Conservation (phyloP, 257 asterid genomes). For the Nicotiana sylvestris region DNA sequence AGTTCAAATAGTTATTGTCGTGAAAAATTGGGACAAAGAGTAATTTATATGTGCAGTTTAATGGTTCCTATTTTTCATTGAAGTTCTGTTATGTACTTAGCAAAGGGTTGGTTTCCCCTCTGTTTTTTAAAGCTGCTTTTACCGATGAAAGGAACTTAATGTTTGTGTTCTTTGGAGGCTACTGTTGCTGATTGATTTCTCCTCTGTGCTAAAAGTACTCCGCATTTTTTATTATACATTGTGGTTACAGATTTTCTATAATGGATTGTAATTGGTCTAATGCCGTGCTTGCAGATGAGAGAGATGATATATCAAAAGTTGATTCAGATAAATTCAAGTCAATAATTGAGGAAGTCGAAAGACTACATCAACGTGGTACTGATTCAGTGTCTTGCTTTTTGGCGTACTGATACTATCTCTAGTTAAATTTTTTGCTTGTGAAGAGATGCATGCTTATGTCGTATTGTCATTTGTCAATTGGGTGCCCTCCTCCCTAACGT, state of each 20-base stretch:
- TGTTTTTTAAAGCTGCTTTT: not conserved
- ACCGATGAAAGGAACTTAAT: not conserved
- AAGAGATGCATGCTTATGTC: not conserved
- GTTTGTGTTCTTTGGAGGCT: not conserved
- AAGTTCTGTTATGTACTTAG: not conserved
- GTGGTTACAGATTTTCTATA: not conserved
- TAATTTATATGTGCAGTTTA: not conserved
- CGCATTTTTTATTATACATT: not conserved
- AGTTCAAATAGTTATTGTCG: not conserved
- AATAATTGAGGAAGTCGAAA: slow-evolving; percentile 70
- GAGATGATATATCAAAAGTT: slow-evolving; percentile 59
- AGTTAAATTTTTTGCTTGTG: not conserved
- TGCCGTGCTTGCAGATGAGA: slow-evolving; percentile 52
- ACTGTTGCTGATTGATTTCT: not conserved
- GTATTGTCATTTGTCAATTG: not conserved
- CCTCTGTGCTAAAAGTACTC: not conserved
- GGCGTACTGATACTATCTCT: not conserved
- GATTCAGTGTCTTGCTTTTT: not conserved
- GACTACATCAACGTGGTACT: slow-evolving; percentile 71
- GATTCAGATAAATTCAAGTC: slow-evolving; percentile 62
- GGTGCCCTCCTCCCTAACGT: not conserved
- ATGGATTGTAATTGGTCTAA: not conserved
- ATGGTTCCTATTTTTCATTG: not conserved
- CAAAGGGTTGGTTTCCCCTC: not conserved
- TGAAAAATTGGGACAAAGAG: not conserved